Base-by-base conservation (phyloP, 768 basidiomycete species). In the Lactarius hatsudake region DNA sequence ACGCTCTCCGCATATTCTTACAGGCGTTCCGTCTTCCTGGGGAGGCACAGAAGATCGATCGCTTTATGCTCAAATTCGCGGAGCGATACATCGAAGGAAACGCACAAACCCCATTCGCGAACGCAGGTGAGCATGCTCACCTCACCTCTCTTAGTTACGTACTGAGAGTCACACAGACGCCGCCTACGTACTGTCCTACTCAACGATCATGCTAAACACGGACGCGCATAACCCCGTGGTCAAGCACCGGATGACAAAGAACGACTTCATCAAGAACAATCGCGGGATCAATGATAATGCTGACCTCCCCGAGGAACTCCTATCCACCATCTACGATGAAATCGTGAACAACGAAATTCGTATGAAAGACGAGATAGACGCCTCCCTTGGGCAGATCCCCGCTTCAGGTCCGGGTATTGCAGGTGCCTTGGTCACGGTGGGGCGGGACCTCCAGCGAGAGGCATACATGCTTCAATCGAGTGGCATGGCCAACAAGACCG, bases 11-110 rank as follows among this genome's bases (percentile, higher is more conserved):
- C 26, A 74, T 86, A 65, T 98, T 97, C 78, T 79, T 99, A 32
- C 97, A 99, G 76, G 86, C 94, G 4, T 98, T 98, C 85, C 91
- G 97, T 58, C 84, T 99, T 23, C 97, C 97, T 8, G 97, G 97
- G 55, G 97, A 99, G 78, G 82, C 94, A 0, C 97, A 99, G 77
- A 98, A 98, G 79, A 98, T 99, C 71, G 97, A 99, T 83, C 88
- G 97, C 10, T 98, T 87, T 79, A 96, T 99, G 94, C 86, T 98
- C 63, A 99, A 99, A 77, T 99, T 98, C 74, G 96, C 97, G 10
- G 96, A 98, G 76, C 86, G 95, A 42, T 99, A 94, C 76, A 94
- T 98, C 69, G 92, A 89, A 15, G 89, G 89, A 64, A 98, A 98
- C 76, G 78, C 87, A 0, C 85, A 88, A 71, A 91, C 91, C 1